A percentile compares a stretch with the other conserved stretches of the same genome.
Conservation (phyloP, 2,329 filamentous ascomycete species). For the Penicillium thymicola region DNA sequence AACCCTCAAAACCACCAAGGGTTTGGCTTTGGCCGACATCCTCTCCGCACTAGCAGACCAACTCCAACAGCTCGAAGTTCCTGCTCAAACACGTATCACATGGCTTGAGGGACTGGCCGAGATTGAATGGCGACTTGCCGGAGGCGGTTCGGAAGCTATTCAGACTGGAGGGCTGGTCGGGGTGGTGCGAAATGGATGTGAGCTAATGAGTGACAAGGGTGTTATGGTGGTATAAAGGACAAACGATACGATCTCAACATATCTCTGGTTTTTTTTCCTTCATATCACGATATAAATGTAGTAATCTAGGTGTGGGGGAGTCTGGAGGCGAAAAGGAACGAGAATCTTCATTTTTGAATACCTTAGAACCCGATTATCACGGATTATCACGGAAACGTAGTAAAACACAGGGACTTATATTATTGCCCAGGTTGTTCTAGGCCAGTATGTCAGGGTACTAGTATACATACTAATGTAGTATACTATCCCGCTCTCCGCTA, state of each 20-base stretch:
- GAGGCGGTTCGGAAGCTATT: conserved; percentile 79
- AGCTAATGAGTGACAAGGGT: conserved; percentile 57
- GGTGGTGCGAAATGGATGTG: conserved; percentile 80
- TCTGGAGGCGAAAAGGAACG: background rate
- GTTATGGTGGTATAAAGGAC: conserved; percentile 16
- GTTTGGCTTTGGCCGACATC: conserved; percentile 89
- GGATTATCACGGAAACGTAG: too few relatives aligned
- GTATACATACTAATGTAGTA: too few relatives aligned
- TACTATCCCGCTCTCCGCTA: background rate
- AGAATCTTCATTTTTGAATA: background rate
- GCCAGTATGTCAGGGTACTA: too few relatives aligned
- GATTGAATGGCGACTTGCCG: conserved; percentile 85
- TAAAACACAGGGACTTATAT: too few relatives aligned
- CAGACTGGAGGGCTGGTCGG: conserved; percentile 93
- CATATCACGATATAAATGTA: background rate
- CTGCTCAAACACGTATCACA: conserved; percentile 77
- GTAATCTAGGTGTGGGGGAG: background rate
- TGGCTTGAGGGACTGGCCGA: conserved; percentile 92
- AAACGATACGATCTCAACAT: background rate
- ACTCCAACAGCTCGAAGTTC: conserved; percentile 76
- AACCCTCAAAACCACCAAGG: conserved; percentile 77
- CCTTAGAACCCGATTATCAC: too few relatives aligned
- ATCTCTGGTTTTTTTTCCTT: background rate
- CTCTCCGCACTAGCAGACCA: conserved; percentile 82
- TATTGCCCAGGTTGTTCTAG: too few relatives aligned